Conservation (phyloP, 495 filamentous ascomycete genomes). For the Hyphodiscus hymeniophilus region DNA sequence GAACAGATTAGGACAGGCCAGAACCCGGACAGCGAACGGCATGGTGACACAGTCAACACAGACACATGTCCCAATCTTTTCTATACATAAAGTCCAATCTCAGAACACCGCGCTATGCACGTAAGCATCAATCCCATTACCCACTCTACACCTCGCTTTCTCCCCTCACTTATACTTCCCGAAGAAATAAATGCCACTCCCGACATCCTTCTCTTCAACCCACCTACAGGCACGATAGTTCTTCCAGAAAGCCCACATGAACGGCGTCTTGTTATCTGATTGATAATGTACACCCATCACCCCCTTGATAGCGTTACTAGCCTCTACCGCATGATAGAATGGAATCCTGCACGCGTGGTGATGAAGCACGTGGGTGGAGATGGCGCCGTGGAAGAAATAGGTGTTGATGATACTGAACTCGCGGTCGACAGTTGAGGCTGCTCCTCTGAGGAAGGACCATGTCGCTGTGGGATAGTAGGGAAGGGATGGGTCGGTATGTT, state of each 20-base stretch:
- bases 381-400: conserved; percentile 59
- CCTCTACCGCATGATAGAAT: conserved; percentile 64
- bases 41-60: no score
- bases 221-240: conserved; percentile 40
- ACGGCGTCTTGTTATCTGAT: conserved; percentile 36
- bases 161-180: conserved; percentile 25
- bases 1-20: no score
- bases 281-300: conserved; percentile 57
- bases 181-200: conserved; percentile 39
- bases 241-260: conserved; percentile 36
- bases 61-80: no score
- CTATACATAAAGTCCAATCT: no score
- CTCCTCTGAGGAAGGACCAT: conserved; percentile 59
- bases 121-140: no score
- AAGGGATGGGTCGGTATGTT: conserved; percentile 57
- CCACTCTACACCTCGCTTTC: no score
- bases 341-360: conserved; percentile 57
- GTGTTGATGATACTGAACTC: conserved; percentile 60
- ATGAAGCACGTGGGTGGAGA: conserved; percentile 61
- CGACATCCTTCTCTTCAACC: conserved; percentile 33
- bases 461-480: conserved; percentile 53
- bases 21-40: no score
- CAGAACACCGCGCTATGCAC: no score
- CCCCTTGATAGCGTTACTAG: conserved; percentile 52
- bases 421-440: conserved; percentile 57